Evolutionary conservation across 352 stramenopile species (phyloP), one percentile per base, ranked within the genome.

Genomic region (Phytophthora melonis): DNA sequence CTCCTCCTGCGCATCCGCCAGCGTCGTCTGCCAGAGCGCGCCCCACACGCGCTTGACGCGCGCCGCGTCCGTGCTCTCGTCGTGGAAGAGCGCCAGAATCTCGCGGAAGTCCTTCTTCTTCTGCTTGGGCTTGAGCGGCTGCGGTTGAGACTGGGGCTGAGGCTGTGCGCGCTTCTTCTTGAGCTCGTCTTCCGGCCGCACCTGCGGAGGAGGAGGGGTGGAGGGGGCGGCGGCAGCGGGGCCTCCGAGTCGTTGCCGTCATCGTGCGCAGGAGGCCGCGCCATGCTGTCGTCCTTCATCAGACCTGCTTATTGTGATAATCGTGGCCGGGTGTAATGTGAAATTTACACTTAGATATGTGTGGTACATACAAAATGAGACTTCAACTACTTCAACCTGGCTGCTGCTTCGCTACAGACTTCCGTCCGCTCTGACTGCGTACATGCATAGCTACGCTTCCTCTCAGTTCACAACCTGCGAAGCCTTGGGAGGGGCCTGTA

Each of bases 101-200:
- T 92, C 83, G n/a, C 85, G 84, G 45, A 92, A 88, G 63, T 94
- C 87, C 61, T 89, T 80, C 53, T 77, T 81, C 66, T 84, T 88
- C 1, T 30, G 67, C 64, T 68, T 80, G 43, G 56, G 50, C 16
- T 68, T 66, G 5, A 64, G 57, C 9, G 47, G 32, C 45, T 77
- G 63, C 50, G 63, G 45, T n/a, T 68, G 25, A 6, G 39, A 23
- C n/a, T 63, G 41, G 16, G 75, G 53, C 14, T 69, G 71, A 41
- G 81, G 79, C 1, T 77, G 81, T 7, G 79, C 72, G 5, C 34
- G 34, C 34, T 41, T 41, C 34, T 41, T 41, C 34, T 41, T 41
- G 34, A 41, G 8, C 34, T 41, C 34, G 9, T 41, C 34, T 41
- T 41, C 34, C 34, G 34, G 34, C 13, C 34, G 34, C 34, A 41